A percentile compares a stretch with the other conserved stretches of the same genome.
phyloP scores from a whole-genome alignment of 1,284 basidiomycete genomes.

The Salmacisia buchloeana region DNA sequence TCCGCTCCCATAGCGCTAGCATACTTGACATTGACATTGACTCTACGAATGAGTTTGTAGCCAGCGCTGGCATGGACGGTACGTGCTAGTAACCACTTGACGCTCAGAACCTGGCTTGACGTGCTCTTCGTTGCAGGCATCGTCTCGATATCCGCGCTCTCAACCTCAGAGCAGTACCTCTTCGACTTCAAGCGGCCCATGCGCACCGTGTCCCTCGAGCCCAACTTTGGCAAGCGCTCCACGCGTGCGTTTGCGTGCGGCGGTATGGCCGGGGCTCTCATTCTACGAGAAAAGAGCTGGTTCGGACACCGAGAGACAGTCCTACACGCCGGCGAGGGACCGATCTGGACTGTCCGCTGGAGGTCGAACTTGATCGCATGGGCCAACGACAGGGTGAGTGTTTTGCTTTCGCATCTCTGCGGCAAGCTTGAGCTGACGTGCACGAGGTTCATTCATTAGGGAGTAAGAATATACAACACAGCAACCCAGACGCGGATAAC shows the following conservation, averaged over 20 bases:
- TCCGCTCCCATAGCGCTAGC: constrained; percentile 84
- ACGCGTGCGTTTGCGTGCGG: constrained; percentile 86
- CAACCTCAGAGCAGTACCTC: constrained; percentile 70
- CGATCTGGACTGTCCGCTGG: constrained; percentile 90
- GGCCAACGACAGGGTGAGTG: constrained; percentile 77
- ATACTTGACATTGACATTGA: constrained; percentile 82
- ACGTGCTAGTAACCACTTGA: constrained; percentile 37
- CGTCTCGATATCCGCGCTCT: constrained; percentile 79
- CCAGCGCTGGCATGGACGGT: constrained; percentile 92
- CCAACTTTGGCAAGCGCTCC: constrained; percentile 74
- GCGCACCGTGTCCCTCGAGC: constrained; percentile 82
- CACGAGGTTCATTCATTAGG: constrained; percentile 55
- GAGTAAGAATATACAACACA: constrained; percentile 89
- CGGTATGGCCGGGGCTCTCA: constrained; percentile 79
- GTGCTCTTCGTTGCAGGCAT: constrained; percentile 59
- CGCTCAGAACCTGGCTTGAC: constrained; percentile 22
- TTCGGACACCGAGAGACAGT: constrained; percentile 85
- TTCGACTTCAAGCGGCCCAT: constrained; percentile 92
- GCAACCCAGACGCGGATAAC: constrained; percentile 73
- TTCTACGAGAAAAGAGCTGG: constrained; percentile 92
- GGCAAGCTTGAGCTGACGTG: background rate
- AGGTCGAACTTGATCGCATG: constrained; percentile 80
- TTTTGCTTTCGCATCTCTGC: constrained; percentile 33
- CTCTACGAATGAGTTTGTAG: constrained; percentile 78
- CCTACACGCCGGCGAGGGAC: constrained; percentile 82